phyloP scores from a whole-genome alignment of 306 rosid genomes.

The Dicorynia guianensis region DNA sequence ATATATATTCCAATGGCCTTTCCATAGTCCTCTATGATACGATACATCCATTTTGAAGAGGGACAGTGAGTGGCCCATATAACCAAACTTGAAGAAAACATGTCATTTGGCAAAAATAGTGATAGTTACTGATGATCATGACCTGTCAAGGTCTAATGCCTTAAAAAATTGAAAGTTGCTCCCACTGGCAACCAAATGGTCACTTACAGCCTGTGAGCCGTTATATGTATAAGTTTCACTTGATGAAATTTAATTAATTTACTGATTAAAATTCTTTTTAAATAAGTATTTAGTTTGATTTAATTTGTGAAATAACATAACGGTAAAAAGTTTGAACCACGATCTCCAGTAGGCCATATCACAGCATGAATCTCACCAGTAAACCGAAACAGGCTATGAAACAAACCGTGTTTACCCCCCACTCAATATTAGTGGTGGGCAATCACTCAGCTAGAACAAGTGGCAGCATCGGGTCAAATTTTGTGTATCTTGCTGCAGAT shows the following conservation, averaged over 20 bases:
- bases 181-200: no score
- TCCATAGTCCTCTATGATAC: conserved; percentile 33
- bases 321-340: conserved; percentile 37
- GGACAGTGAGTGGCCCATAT: conserved; percentile 34
- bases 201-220: no score
- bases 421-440: conserved; percentile 44
- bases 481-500: conserved; percentile 35
- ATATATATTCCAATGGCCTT: conserved; percentile 27
- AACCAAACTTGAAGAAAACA: conserved; percentile 31
- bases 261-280: no score
- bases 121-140: conserved; percentile 42
- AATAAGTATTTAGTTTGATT: no score
- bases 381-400: conserved; percentile 27
- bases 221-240: no score
- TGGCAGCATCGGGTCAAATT: conserved; percentile 9
- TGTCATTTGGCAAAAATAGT: conserved; percentile 31
- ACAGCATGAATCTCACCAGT: conserved; percentile 13
- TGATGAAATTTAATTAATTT: no score
- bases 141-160: conserved; percentile 34
- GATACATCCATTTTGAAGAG: background rate
- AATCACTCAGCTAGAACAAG: conserved; percentile 32
- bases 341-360: conserved; percentile 19
- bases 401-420: conserved; percentile 36
- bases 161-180: no score
- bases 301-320: no score